Base-by-base conservation (phyloP, 495 filamentous ascomycete species). In the Penicillium malachiteum region DNA sequence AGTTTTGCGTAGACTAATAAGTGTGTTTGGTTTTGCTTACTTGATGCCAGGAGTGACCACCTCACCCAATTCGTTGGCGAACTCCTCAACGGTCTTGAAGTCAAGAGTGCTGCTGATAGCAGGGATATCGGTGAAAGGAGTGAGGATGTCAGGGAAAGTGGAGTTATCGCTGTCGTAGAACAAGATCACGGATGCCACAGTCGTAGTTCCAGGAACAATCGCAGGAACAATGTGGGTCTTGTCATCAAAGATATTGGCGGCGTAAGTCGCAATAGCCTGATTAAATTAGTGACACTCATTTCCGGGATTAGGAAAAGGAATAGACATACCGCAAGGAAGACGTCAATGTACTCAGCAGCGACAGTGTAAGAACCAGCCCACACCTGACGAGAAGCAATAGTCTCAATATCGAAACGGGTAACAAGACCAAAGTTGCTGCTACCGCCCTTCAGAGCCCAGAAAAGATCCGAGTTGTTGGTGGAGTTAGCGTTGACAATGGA, bases 381-480 rank as follows among this genome's bases (percentile, higher is more conserved):
- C 52, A 84, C 60, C 54, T 75, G 64, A 53, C 72, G 70, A 5
- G 78, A 76, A 8, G 71, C 60, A 55, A 82, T 80, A 0, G 79
- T 81, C 34, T 76, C 59, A 11, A 84, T 41, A 32, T 79, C 73
- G 39, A 80, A 71, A 6, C 68, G 66, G 6, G 80, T 83, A 13
- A 82, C 80, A 7, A 84, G 63, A 11, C 81, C 82, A 46, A 83
- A 81, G 68, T 81, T 83, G 66, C 70, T 78, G 50, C 68, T 71
- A 8, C 81, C 82, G 11, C 80, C 81, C 57, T 77, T 74, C 48
- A 85, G 70, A 17, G 83, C 82, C 71, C 76, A 85, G 69, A 82
- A 87, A 5, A 89, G 77, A 65, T 87, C 84, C 1, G 71, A 44
- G 55, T 87, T 71, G n/a, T 71, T 60, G 3, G 58, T 65, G 42